Base-by-base conservation (phyloP, 2,329 filamentous ascomycete genomes). In the Colletotrichum falcatum region DNA sequence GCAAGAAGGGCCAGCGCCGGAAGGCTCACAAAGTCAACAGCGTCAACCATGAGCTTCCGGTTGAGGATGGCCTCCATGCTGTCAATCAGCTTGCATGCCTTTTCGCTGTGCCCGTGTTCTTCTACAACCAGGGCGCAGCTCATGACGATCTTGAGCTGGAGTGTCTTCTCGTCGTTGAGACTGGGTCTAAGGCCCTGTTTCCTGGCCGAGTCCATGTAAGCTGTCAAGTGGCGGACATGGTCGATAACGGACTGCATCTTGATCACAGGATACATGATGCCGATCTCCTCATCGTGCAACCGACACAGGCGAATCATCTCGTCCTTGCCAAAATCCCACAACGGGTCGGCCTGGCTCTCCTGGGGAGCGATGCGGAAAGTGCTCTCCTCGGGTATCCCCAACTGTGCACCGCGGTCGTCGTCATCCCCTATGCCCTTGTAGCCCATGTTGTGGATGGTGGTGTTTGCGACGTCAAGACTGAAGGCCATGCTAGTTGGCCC, bases 261-360 rank as follows among this genome's bases (percentile, higher is more conserved):
- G 56, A 97, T 80, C 5, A 97, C 88, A 0, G 95, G 95, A 78
- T 97, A 97, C 94, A 97, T 97, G 76, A 95, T 88, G 53, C 94
- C 94, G 76, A 97, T 91, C 78, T 98, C 95, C 75, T 98, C 94
- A 74, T 97, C 93, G 77, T 96, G 95, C 0, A 97, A 84, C 18
- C 89, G 86, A 74, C 93, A 94, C 18, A 98, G 82, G 1, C 94
- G 89, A 26, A 95, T 80, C 76, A 96, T 93, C 77, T 98, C 94
- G 44, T 94, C 90, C 76, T 91, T 91, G 64, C 88, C 88, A 59
- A 97, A 88, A 9, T 90, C 86, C 89, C 94, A 95, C 35, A 98
- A 87, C 0, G 94, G 94, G 77, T 98, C 95, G 86, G 72, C 14
- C 63, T 69, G 46, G 20, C 70, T 68, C 35, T 74, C 70, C 11